phyloP scores from a whole-genome alignment of 257 asterid genomes.

The Phtheirospermum japonicum region DNA sequence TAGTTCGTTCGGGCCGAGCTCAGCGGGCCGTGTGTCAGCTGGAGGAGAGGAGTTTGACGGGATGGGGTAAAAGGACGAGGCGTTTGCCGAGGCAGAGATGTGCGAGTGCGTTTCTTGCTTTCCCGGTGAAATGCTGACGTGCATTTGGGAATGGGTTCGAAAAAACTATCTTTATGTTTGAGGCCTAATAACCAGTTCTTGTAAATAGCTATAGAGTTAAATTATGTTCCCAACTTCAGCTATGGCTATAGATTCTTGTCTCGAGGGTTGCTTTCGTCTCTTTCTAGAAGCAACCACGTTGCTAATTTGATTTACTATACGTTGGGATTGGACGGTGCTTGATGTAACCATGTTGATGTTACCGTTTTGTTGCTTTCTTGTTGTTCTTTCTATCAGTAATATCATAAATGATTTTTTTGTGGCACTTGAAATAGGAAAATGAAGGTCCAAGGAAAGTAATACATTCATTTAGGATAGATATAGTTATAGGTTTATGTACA shows the following conservation, averaged over 20 bases:
- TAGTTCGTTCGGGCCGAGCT: slow-evolving; percentile 21
- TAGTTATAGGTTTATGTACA: no score
- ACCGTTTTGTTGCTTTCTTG: neutral
- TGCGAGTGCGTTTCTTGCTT: slow-evolving; percentile 26
- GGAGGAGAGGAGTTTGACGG: slow-evolving; percentile 45
- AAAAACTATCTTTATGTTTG: neutral
- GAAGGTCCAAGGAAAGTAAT: no score
- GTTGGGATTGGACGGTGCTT: neutral
- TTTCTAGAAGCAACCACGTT: neutral
- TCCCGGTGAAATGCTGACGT: slow-evolving; percentile 38
- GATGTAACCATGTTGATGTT: neutral
- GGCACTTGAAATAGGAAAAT: no score
- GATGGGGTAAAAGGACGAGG: slow-evolving; percentile 82
- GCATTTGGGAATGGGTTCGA: neutral
- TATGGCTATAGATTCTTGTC: neutral
- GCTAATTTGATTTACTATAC: neutral
- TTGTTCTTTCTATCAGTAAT: neutral
- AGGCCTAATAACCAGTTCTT: neutral
- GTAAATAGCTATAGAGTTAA: neutral
- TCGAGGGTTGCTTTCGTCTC: neutral
- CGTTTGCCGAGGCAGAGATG: slow-evolving; percentile 69
- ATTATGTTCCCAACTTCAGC: no score
- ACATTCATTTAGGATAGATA: no score
- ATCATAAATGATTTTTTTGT: no score
- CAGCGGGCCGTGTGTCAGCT: slow-evolving; percentile 32